phyloP scores from a whole-genome alignment of 345 rosid species.

The Rhodamnia rubescens region DNA sequence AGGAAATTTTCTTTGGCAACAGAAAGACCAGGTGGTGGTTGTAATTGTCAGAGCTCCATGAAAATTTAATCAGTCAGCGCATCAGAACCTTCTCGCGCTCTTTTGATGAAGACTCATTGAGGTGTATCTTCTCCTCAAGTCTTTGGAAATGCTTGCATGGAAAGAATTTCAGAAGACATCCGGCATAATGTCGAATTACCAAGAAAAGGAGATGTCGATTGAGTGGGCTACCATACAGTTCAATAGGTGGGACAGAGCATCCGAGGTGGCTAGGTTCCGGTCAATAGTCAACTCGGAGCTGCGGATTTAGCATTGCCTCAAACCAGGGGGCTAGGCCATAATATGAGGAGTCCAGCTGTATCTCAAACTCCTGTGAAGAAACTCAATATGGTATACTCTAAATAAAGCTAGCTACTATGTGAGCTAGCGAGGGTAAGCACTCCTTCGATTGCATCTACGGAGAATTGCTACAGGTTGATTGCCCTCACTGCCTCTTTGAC shows the following conservation, averaged over 20 bases:
- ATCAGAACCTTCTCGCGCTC: not conserved
- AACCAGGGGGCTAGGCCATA: not conserved
- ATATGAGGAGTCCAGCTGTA: not conserved
- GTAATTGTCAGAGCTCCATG: not conserved
- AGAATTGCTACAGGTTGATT: not conserved
- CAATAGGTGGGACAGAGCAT: not conserved
- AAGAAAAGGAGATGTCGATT: not conserved
- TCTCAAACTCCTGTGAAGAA: not conserved
- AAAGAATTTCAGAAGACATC: not conserved
- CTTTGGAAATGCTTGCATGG: not conserved
- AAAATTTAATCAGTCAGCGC: not conserved
- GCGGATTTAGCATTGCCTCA: not conserved
- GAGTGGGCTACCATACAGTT: not conserved
- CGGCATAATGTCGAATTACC: not conserved
- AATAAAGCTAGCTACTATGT: not conserved
- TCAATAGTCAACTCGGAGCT: not conserved
- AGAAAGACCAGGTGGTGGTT: not conserved
- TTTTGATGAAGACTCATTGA: not conserved
- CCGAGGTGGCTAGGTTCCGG: not conserved
- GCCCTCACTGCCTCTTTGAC: not conserved
- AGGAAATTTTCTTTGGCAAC: not conserved
- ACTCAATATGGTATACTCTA: not conserved
- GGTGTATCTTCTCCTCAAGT: not conserved
- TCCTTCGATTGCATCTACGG: not conserved
- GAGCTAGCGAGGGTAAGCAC: not conserved